These are phyloP conservation scores for Amanita muscaria DNA, from an alignment of 768 basidiomycete species.

Conservation along the genomic window DNA sequence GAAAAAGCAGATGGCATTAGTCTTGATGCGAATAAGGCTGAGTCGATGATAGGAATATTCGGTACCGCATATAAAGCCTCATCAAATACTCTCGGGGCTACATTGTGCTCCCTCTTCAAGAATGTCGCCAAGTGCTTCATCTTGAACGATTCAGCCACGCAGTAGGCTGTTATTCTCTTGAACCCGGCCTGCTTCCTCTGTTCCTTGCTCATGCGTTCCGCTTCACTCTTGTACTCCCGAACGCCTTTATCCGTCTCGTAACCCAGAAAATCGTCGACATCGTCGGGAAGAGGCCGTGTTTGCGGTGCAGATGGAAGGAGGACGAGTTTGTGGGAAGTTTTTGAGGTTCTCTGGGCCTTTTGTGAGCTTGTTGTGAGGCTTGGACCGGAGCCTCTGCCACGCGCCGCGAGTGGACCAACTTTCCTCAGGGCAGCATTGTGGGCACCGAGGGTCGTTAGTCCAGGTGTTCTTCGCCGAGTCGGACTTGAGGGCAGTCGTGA, in stretches of 20 bases:
- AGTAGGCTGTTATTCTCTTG: conserved; percentile 83
- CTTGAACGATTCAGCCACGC: conserved; percentile 75
- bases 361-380: conserved; percentile 7
- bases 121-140: conserved; percentile 81
- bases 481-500: conserved; percentile 20
- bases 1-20: conserved; percentile 8
- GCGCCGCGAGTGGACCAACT: conserved; percentile 8
- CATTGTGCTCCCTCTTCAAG: conserved; percentile 90
- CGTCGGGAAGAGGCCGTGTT: conserved; percentile 56
- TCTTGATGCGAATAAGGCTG: conserved; percentile 3
- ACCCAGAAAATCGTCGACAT: conserved; percentile 45
- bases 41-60: conserved; percentile 29
- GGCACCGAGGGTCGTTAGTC: conserved; percentile 21
- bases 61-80: conserved; percentile 85
- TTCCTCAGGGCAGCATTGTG: conserved; percentile 14
- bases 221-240: conserved; percentile 74
- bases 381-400: conserved; percentile 1
- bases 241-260: conserved; percentile 61
- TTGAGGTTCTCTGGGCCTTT: conserved; percentile 62
- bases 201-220: conserved; percentile 82
- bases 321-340: conserved; percentile 87
- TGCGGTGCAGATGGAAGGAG: conserved; percentile 86
- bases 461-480: conserved; percentile 22
- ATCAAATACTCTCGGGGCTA: conserved; percentile 78
- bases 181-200: conserved; percentile 77